phyloP scores from a whole-genome alignment of 2,329 filamentous ascomycete genomes.

The Knufia petricola region DNA sequence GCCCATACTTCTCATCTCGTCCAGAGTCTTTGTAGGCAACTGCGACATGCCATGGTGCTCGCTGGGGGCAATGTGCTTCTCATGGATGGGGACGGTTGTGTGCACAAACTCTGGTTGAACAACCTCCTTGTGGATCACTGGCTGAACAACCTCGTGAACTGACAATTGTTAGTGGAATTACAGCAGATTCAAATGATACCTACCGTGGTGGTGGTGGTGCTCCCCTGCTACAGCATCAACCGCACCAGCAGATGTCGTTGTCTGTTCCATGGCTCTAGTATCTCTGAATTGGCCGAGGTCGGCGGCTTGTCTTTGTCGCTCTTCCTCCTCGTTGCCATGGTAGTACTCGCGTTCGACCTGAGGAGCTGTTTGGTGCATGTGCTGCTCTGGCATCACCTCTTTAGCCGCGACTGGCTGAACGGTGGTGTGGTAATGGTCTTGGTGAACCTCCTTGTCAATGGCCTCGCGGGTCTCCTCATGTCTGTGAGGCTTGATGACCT shows the following conservation, averaged over 20 bases:
- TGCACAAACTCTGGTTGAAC: constrained; percentile 53
- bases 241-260: constrained; percentile 40
- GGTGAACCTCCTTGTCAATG: constrained; percentile 59
- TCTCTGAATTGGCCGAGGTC: constrained; percentile 49
- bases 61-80: constrained; percentile 58
- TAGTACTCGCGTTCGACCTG: constrained; percentile 54
- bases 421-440: constrained; percentile 62
- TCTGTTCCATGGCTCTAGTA: constrained; percentile 38
- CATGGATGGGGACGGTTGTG: constrained; percentile 62
- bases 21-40: constrained; percentile 54
- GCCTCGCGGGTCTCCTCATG: constrained; percentile 55
- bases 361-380: constrained; percentile 48
- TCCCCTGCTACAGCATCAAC: constrained; percentile 48
- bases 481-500: constrained; percentile 49
- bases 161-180: too few relatives aligned
- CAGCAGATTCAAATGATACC: too few relatives aligned
- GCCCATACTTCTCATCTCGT: constrained; percentile 52
- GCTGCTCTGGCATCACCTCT: constrained; percentile 52
- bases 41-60: constrained; percentile 57
- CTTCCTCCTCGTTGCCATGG: constrained; percentile 47
- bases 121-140: constrained; percentile 60
- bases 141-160: constrained; percentile 59
- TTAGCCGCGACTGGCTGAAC: constrained; percentile 54
- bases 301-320: constrained; percentile 39
- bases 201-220: constrained; percentile 52